Base-by-base conservation (phyloP, 345 rosid species). In the Microthlaspi erraticum region DNA sequence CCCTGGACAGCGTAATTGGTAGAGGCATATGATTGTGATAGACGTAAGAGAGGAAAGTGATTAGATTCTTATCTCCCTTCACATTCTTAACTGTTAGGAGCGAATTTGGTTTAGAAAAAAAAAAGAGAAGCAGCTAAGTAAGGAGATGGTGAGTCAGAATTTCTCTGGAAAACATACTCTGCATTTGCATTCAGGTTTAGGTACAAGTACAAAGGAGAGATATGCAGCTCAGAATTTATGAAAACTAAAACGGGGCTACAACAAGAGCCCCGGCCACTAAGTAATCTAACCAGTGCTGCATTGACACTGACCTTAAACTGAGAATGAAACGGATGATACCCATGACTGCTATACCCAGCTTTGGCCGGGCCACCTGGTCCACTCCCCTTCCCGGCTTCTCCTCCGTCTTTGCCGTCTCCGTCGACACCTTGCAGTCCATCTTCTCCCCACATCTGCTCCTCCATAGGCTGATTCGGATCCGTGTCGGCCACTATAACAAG, bases 301-400 rank as follows among this genome's bases (percentile, higher is more conserved):
- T 70, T 64, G 81, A 77, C 83, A 90, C 99, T 92, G 87, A 95
- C 99, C 99, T 95, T 95, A 82, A 83, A 95, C 95, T 92, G 97
- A 80, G 97, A 88, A 88, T 92, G 98, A 90, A 87, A 92, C 26
- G 96, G 90, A 71, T 86, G 96, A 84, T 84, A 94, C 76, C 84
- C 93, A 74, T 89, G 95, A 77, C 71, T 80, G 91, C 85, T 86
- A 84, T 84, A 91, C 63, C 90, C 97, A 80, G 86, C 67, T 81
- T 91, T 91, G 10, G 86, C 78, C n/a, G 81, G 83, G 5, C 73
- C 83, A n/a, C 81, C 75, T 51, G 83, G 84, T 16, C 78, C 82
- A 14, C 69, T 76, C 5, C 74, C 71, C n/a, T 81, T 80, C 74
- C 75, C 84, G 43, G 76, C 87, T 18, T 73, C 85, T 16, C 78